Base-by-base conservation (phyloP, 2,329 filamentous ascomycete species). In the Bipolaris bicolor region DNA sequence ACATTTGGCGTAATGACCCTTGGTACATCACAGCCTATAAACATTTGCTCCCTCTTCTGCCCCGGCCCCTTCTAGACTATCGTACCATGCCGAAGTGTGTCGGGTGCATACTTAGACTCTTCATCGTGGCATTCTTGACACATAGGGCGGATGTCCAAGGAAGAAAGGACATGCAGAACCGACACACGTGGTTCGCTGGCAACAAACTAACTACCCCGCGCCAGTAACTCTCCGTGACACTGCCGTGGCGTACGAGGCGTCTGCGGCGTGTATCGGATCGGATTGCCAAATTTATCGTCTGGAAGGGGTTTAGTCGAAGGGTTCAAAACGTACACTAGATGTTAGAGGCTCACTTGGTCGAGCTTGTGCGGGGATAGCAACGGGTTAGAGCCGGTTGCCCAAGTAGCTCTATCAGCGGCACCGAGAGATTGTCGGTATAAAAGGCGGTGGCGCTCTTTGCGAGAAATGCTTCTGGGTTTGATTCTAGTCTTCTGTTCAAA, bases 311-410 rank as follows among this genome's bases (percentile, higher is more conserved):
- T 57, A 58, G 52, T 41, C n/a, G 33, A 24, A 31, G 54, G 54
- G 54, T 53, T 54, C 46, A 18, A 31, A 34, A 31, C 18, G 36
- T 45, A 52, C 41, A 47, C 36, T 58, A 59, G 61, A 53, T 52
- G 13, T 24, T 44, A 9, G 37, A 26, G 37, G 41, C 36, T 62
- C 59, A 62, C 59, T 52, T 64, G 48, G 61, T 64, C 62, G 15
- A 49, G 55, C 57, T 62, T 39, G 31, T 61, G 47, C 41, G 57
- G 64, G 66, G 58, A 57, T 65, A 69, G 57, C 55, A 52, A 61
- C 63, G 65, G 65, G 53, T 62, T 52, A 55, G 44, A 37, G 43
- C 59, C 58, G 55, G 50, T 55, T 44, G 24, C 50, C 43, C 34
- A 44, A 54, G 52, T 41, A 57, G 31, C 55, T 53, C 45, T 54